Evolutionary conservation across 192 early-diverging fungal species (phyloP), one percentile per base, ranked within the genome.

Genomic region (Coemansia furcata): DNA sequence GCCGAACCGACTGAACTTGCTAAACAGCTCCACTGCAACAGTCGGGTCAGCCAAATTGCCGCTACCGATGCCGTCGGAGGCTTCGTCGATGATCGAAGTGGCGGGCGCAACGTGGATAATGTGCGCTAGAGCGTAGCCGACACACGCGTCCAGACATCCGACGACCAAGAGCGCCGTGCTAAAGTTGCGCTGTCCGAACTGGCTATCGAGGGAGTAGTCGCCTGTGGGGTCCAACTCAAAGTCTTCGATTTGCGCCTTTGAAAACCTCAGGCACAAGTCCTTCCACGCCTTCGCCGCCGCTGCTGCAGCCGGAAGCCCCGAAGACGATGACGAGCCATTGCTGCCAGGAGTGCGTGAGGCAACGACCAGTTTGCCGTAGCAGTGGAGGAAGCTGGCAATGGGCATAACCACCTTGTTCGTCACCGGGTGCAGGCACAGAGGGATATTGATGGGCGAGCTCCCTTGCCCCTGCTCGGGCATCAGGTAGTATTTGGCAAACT

Each of bases 211-310:
- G 46, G 85, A 82, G 43, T 86, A 91, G 50, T 89, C 87, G n/a
- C 89, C 84, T 1, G 85, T 71, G 17, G 84, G 83, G 19, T 91
- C 86, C 5, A 92, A 66, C 59, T 81, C 86, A 72, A 86, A 92
- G 58, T 92, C 90, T 37, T 86, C 86, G n/a, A 89, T 65, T 42
- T 87, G 86, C 0, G 84, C 76, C 11, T 78, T 75, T 8, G 85
- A 55, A 23, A 92, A 71, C 11, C 86, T 71, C 6, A 67, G 44
- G 17, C 83, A 65, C 26, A 88, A 46, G 26, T 68, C 74, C 6
- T 54, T 21, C 60, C 83, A 42, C 36, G 29, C 39, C 59, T 4
- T 47, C 6, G 62, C 21, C 17, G 62, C 36, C 17, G 38, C 36
- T 37, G 46, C 10, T n/a, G 33, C 33, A 11, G 57, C 38, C 49